Evolutionary conservation across 1,139 yeast genomes (phyloP), one percentile per base, ranked within the genome.

Genomic region (Zygoascus hellenicus): DNA sequence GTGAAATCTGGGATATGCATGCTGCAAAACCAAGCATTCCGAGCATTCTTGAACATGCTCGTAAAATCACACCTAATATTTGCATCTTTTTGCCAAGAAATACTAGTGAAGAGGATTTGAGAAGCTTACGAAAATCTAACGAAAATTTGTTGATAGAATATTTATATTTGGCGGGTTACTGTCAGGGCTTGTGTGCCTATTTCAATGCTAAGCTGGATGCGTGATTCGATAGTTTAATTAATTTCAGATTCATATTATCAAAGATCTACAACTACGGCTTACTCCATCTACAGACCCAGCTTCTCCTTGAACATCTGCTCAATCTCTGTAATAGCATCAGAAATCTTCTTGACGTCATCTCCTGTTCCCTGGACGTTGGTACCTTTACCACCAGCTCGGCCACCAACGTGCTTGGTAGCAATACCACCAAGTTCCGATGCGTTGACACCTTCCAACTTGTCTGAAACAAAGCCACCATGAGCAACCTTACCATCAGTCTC

Each of bases 301-400:
- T 55, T 54, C 41, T 52, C 53, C 14, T 46, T 41, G 38, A 89
- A 75, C 49, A 80, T 64, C 57, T 74, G 71, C 53, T 75, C 74
- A 47, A 90, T 77, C 57, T 81, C 88, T 37, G 74, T 77, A 54
- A 90, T 72, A 29, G 98, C 99, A 38, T 74, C 76, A 39, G 73
- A 74, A 49, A 89, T 75, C 55, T 86, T 87, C 38, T 70, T 74
- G 36, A 81, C 77, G 53, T 87, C 85, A 59, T 83, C 88, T 60
- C 98, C 98, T 81, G 89, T 84, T 67, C 99, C 99, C 72, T 92
- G 98, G 56, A 89, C 88, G 51, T 90, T 81, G 58, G 89, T 87
- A 53, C 97, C 97, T 70, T 88, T 92, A 66, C 99, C 99, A 69
- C 99, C 99, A 51, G 96, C 95, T 67, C 85, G 87, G 67, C 99